A percentile compares a stretch with the other conserved stretches of the same genome.
Conservation (phyloP, 2,329 filamentous ascomycete species). For the Hypomyces rosellus region DNA sequence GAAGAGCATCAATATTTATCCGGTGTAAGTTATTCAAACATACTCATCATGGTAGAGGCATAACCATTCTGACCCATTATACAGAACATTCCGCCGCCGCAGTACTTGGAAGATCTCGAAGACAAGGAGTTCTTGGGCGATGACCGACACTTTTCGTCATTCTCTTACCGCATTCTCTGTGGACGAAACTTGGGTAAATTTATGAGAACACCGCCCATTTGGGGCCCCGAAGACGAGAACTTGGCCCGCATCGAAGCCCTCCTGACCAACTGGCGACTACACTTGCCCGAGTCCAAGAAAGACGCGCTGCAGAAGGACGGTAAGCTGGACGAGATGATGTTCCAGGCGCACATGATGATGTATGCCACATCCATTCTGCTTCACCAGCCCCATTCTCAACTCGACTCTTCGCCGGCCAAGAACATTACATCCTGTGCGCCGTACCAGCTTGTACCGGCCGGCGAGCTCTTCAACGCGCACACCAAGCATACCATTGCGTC, state of each 20-base stretch:
- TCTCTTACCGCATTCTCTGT: conserved; percentile 76
- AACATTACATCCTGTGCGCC: conserved; percentile 62
- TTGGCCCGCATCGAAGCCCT: conserved; percentile 45
- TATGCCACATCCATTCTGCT: conserved; percentile 63
- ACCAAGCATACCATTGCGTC: conserved; percentile 75
- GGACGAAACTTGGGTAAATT: conserved; percentile 72
- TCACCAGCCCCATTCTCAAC: conserved; percentile 71
- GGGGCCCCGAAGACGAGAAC: conserved; percentile 48
- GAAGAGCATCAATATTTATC: conserved; percentile 68
- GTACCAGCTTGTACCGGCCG: conserved; percentile 44
- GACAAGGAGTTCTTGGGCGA: conserved; percentile 66
- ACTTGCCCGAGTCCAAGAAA: conserved; percentile 66
- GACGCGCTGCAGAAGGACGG: conserved; percentile 64
- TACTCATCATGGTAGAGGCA: no score
- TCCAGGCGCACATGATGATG: conserved; percentile 80
- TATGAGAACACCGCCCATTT: conserved; percentile 50
- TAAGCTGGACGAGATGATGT: conserved; percentile 80
- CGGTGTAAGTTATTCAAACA: conserved; percentile 40
- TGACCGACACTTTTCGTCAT: conserved; percentile 71
- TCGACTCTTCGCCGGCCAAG: conserved; percentile 55
- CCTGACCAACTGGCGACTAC: conserved; percentile 69
- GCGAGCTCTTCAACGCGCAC: conserved; percentile 56
- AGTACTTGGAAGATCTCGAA: conserved; percentile 69
- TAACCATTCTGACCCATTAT: background rate
- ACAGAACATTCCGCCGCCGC: conserved; percentile 51